Base-by-base conservation (phyloP, 148 eudicot species). In the Tetragonia tetragonoides region DNA sequence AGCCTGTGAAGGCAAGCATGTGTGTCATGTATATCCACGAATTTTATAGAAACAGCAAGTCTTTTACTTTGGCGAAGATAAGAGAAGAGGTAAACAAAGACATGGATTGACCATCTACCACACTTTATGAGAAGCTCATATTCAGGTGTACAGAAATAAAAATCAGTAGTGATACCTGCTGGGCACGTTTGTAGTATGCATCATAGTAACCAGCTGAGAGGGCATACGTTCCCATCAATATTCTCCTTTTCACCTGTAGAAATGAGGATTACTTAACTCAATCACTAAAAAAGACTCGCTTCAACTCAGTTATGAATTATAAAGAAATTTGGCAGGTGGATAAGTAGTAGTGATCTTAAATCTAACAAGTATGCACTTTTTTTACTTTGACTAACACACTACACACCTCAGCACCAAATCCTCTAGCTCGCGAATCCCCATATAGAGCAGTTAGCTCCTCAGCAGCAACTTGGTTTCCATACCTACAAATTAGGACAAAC, bases 181-280 rank as follows among this genome's bases (percentile, higher is more conserved):
- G 99, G 34, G 99, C 99, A 46, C 98, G 95, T 84, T 96, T 96
- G 89, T 96, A 96, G 85, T 89, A 96, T 73, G 98, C 99, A 88
- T 96, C 98, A 83, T 96, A 96, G 81, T 96, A 96, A 73, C 99
- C 99, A 72, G 99, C 98, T 0, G 99, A 96, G 66, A 96, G 93
- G 68, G 98, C 99, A 87, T 96, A 96, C 41, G 99, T 96, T 81
- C 99, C 99, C 99, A 89, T 96, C 69, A 96, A 84, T 77, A 96
- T 91, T 79, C 99, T 91, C 88, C 88, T 93, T 78, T 96, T 96
- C 39, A 96, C 99, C 99, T 95, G 87, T 68, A 86, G 34, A 76
- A 77, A 7, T n/a, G 17, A 23, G 14, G 70, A 46, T 40, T 49
- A 28, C 53, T 12, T 34, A 41, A 63, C 5, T 40, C 46, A 46